Percentiles rank a stretch among this genome's conserved stretches.
Evolutionary conservation across 2,329 filamentous ascomycete genomes (phyloP).

Genomic region (Oidium heveae): DNA sequence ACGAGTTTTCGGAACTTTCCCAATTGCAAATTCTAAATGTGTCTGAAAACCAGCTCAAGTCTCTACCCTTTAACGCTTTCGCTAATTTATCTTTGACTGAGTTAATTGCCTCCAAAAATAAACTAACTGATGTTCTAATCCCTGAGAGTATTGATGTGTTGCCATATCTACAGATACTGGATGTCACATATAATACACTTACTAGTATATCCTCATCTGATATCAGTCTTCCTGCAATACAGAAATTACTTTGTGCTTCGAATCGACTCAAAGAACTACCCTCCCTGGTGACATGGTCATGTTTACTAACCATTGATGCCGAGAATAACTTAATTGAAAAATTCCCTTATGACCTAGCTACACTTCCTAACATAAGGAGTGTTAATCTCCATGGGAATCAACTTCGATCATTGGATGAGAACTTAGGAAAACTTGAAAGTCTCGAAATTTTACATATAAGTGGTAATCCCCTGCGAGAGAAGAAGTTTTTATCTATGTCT

Average conservation of each 20-base stretch:
- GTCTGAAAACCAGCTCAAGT: conserved; percentile 49
- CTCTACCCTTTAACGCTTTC: conserved; percentile 44
- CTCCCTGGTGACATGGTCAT: conserved; percentile 46
- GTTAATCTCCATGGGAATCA: conserved; percentile 74
- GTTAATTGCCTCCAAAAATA: conserved; percentile 53
- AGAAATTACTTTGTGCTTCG: conserved; percentile 50
- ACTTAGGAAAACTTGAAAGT: conserved; percentile 55
- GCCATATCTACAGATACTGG: conserved; percentile 44
- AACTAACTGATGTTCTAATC: conserved; percentile 47
- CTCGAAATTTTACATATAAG: conserved; percentile 51
- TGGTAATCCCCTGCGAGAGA: conserved; percentile 78
- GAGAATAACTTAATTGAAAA: conserved; percentile 59
- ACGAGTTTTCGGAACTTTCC: conserved; percentile 37
- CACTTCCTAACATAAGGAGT: conserved; percentile 41
- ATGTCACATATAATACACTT: conserved; percentile 56
- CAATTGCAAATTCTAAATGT: conserved; percentile 55
- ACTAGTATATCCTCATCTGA: conserved; percentile 12
- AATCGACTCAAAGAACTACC: conserved; percentile 57
- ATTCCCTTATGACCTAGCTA: conserved; percentile 53
- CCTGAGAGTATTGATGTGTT: conserved; percentile 31
- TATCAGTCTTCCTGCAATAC: conserved; percentile 35
- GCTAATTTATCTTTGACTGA: conserved; percentile 45
- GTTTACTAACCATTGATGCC: conserved; percentile 45
- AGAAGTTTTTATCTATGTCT: conserved; percentile 57
- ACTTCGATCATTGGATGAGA: conserved; percentile 48